Base-by-base conservation (phyloP, 352 stramenopile genomes). In the Pythium rishiriense region DNA sequence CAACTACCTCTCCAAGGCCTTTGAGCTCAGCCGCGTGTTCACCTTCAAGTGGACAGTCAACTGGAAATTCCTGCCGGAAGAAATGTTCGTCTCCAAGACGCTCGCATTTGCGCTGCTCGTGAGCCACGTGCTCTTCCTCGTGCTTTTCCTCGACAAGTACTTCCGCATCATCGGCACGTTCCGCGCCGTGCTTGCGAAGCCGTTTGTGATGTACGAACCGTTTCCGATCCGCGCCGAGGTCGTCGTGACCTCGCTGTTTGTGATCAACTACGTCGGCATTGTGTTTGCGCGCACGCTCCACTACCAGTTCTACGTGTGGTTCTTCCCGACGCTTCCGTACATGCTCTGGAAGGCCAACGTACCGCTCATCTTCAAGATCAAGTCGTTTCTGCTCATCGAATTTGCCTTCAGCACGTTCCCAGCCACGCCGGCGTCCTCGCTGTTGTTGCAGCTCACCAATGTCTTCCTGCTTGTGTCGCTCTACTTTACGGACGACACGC, bases 31-130 rank as follows among this genome's bases (percentile, higher is more conserved):
- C 46, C 92, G 98, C 35, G 96, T 99, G 28, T 99, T 99, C 72
- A 98, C 94, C 62, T 98, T 96, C 83, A 94, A 98, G 78, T 99
- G 97, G 97, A 99, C 97, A 15, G 97, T 99, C 29, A 99, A 99
- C 85, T 99, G 93, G 83, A 98, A 97, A 60, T 97, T 93, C 58
- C 56, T 97, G 14, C 64, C 83, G 8, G 85, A 94, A 70, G 83
- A 91, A 9, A 71, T 78, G 4, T 94, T 94, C 50, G 75, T 92
- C 19, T 92, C 81, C 11, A 85, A 86, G 53, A 53, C 71, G 56
- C 82, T 91, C 29, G 86, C 85, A 22, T 61, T 92, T 11, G 55
- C 74, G 3, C 69, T 94, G 48, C 70, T 94, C 7, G 39, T 65
- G 12, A 60, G 75, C 17, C 87, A 96, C 66, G 4, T 91, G 14